Evolutionary conservation across 805 yeast species (phyloP), one percentile per base, ranked within the genome.

Genomic region (Cyberlindnera subsufficiens): DNA sequence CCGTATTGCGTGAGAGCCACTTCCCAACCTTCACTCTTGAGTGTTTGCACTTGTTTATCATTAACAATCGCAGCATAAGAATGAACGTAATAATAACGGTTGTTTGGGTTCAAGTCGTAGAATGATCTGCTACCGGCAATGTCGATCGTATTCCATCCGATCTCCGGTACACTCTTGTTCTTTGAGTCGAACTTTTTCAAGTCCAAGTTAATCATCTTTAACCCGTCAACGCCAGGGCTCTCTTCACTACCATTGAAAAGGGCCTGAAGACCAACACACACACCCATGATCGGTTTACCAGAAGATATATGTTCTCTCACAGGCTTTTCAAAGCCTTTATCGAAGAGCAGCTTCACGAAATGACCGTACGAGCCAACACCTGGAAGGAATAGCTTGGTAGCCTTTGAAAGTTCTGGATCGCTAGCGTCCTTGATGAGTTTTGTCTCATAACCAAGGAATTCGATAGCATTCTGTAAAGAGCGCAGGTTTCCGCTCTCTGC

Each of bases 311-410:
- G 89, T 36, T 73, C 63, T 40, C 65, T 67, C 20, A 95, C 66
- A 0, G 95, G 95, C 31, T 68, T 74, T 13, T 72, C 78, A 46
- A 91, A 78, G 0, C 80, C 77, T 44, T 84, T 73, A 4, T 68
- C 68, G 37, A 69, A 71, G 37, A 93, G 63, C 53, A 84, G 79
- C 40, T 77, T 77, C 47, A 90, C 89, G 60, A 91, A 90, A 61
- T 93, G 98, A 36, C 96, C 99, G 63, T 78, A 95, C 60, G 89
- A 91, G 11, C 99, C 99, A 15, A 93, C 99, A 22, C 99, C 99
- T 7, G 99, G 99, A 19, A 93, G 73, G 45, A 93, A 74, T 47
- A 93, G 69, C 54, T 70, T 64, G 7, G 63, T 67, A 35, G 86
- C 85, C 10, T 68, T 65, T 47, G 43, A 72, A 22, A 60, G 51